Percentiles rank a stretch among this genome's conserved stretches.
Conservation (phyloP, 495 filamentous ascomycete species). For the Extremus antarcticus region DNA sequence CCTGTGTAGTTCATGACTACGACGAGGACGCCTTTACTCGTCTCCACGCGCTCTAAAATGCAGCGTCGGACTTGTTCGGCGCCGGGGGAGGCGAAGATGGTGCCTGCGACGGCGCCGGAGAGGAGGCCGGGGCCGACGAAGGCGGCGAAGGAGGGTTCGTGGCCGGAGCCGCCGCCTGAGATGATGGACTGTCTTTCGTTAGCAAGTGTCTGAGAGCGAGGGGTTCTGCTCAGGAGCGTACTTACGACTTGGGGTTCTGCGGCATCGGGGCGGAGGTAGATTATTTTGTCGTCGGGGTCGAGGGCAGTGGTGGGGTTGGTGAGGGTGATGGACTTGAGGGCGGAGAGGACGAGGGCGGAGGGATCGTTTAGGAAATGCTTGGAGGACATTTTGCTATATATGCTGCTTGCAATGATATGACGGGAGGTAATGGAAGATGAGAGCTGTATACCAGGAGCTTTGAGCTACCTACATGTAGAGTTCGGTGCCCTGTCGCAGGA, state of each 20-base stretch:
- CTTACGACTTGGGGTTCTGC: conserved; percentile 47
- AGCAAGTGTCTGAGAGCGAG: too few species aligned
- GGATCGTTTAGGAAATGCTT: conserved; percentile 95
- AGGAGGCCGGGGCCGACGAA: conserved; percentile 66
- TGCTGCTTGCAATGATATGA: neutral
- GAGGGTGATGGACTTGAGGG: conserved; percentile 64
- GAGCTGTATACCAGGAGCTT: too few species aligned
- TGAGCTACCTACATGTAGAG: neutral
- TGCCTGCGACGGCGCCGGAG: conserved; percentile 75
- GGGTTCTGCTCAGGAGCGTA: too few species aligned
- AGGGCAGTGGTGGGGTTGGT: conserved; percentile 79
- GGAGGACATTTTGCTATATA: conserved; percentile 20
- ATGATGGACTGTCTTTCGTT: too few species aligned
- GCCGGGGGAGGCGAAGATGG: conserved; percentile 82
- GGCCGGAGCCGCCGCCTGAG: conserved; percentile 83
- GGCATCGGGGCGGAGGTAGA: conserved; percentile 58
- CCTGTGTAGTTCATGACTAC: conserved; percentile 57
- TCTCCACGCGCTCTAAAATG: conserved; percentile 59
- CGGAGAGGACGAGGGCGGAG: conserved; percentile 62
- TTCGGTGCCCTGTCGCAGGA: too few species aligned
- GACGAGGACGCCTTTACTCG: conserved; percentile 61
- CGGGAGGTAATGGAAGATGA: neutral
- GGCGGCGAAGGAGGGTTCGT: conserved; percentile 81
- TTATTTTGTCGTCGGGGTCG: conserved; percentile 71
- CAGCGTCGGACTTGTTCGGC: conserved; percentile 78